phyloP scores from a whole-genome alignment of 495 filamentous ascomycete genomes.

The Neurospora pannonica region DNA sequence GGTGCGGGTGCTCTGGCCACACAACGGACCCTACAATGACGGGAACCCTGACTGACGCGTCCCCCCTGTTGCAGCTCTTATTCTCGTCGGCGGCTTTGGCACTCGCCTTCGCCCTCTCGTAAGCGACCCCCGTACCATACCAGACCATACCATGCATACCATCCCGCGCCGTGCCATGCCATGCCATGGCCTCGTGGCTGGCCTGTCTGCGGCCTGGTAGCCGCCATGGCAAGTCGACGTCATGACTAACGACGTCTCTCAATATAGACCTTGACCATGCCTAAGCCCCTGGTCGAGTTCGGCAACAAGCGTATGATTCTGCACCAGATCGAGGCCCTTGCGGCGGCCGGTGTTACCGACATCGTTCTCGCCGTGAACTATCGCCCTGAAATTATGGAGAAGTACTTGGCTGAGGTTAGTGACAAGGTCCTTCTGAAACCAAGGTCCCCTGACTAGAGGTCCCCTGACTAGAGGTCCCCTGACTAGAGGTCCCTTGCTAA shows the following conservation, averaged over 20 bases:
- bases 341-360: conserved; percentile 91
- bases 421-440: conserved; percentile 3
- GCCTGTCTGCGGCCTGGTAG: background rate
- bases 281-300: conserved; percentile 96
- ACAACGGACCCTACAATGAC: background rate
- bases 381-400: conserved; percentile 90
- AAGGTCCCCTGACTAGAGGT: background rate
- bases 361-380: conserved; percentile 99
- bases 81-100: conserved; percentile 98
- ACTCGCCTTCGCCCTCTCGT: conserved; percentile 96
- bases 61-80: conserved; percentile 57
- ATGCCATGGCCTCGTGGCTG: background rate
- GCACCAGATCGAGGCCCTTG: conserved; percentile 93
- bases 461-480: background rate
- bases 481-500: background rate
- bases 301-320: conserved; percentile 98
- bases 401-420: conserved; percentile 43
- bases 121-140: conserved; percentile 30
- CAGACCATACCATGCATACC: conserved; percentile 3
- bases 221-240: background rate
- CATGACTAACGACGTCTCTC: conserved; percentile 15
- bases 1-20: background rate
- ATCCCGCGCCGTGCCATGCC: background rate
- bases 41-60: background rate
- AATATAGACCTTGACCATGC: conserved; percentile 81